Evolutionary conservation across 208 protist genomes (phyloP).

Genomic region (Trypanosoma mega): DNA sequence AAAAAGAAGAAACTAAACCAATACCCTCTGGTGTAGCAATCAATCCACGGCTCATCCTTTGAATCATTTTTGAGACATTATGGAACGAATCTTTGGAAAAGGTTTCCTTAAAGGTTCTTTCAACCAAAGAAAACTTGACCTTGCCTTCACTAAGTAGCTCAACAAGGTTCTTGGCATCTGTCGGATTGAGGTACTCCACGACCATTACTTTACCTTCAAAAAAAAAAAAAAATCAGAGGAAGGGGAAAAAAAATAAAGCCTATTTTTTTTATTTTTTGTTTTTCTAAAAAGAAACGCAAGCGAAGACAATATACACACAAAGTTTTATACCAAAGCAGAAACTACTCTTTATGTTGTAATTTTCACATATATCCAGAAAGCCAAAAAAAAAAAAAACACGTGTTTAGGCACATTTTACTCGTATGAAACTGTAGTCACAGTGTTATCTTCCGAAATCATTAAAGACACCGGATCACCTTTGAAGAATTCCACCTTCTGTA

Average conservation of each 20-base stretch:
- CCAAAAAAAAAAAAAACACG: background rate
- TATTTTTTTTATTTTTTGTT: background rate
- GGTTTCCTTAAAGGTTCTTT: conserved; percentile 55
- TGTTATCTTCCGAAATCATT: background rate
- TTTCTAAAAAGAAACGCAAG: no score
- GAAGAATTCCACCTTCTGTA: background rate
- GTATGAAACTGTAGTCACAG: background rate
- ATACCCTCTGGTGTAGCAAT: conserved; percentile 46
- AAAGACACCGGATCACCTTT: conserved; percentile 1
- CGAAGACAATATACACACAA: no score
- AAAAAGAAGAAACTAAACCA: conserved; percentile 50
- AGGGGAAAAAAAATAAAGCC: background rate
- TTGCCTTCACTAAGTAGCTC: conserved; percentile 38
- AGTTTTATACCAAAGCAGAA: no score
- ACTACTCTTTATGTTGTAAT: no score
- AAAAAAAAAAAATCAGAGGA: conserved; percentile 2
- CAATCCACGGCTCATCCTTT: conserved; percentile 36
- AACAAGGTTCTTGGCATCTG: conserved; percentile 31
- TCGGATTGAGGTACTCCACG: conserved; percentile 27
- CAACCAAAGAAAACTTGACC: conserved; percentile 35
- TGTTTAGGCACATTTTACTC: background rate
- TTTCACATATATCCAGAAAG: background rate
- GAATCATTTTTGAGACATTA: conserved; percentile 38
- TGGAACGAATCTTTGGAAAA: conserved; percentile 38
- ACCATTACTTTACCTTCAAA: conserved; percentile 10